phyloP scores from a whole-genome alignment of 371 early-diverging fungal genomes.

The Blakeslea trispora region DNA sequence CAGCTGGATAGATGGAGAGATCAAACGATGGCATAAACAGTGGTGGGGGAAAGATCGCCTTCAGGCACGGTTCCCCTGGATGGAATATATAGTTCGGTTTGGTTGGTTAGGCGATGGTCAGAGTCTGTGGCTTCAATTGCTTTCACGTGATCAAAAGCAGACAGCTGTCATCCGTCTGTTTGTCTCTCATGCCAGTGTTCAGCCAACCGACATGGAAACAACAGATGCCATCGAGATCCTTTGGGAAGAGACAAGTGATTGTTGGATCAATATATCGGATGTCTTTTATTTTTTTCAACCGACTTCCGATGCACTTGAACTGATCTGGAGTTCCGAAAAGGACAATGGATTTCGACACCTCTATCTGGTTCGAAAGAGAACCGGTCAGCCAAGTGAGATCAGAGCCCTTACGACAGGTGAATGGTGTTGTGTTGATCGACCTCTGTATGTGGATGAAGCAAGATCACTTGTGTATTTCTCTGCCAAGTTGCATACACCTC shows the following conservation, averaged over 20 bases:
- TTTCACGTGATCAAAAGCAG: constrained; percentile 65
- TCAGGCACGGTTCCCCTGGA: constrained; percentile 65
- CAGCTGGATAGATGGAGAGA: neutral
- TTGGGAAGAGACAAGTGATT: constrained; percentile 58
- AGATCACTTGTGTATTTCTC: constrained; percentile 68
- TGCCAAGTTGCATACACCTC: constrained; percentile 65
- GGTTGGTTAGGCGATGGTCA: constrained; percentile 73
- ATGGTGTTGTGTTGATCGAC: constrained; percentile 64
- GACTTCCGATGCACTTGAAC: constrained; percentile 11
- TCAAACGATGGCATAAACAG: constrained; percentile 42
- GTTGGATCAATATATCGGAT: constrained; percentile 74
- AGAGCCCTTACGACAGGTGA: constrained; percentile 48
- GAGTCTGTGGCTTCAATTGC: constrained; percentile 73
- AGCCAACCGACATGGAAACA: too few relatives aligned
- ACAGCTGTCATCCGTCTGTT: constrained; percentile 36
- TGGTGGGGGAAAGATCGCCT: constrained; percentile 46
- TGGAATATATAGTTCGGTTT: constrained; percentile 76
- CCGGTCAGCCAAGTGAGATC: constrained; percentile 11
- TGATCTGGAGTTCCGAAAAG: constrained; percentile 69
- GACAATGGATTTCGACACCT: constrained; percentile 70
- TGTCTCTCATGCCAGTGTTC: constrained; percentile 53
- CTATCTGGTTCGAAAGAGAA: constrained; percentile 45
- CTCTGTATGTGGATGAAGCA: constrained; percentile 63
- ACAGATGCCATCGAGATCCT: constrained; percentile 36
- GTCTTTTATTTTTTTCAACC: constrained; percentile 51